Base-by-base conservation (phyloP, 2,329 filamentous ascomycete genomes). In the Immersiporthe knoxdaviesiana region DNA sequence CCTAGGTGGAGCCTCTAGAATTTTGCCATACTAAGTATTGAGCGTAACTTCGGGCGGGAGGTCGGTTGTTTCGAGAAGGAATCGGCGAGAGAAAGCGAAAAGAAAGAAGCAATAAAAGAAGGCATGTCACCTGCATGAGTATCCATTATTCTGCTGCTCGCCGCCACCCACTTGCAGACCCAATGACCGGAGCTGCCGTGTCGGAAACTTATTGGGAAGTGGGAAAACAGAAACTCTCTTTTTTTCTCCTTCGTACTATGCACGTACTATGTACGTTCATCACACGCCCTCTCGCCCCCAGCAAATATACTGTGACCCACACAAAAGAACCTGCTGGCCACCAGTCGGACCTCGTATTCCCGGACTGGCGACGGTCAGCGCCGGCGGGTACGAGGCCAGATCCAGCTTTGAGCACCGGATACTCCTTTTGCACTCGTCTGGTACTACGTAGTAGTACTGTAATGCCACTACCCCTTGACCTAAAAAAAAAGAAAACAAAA, bases 281-380 rank as follows among this genome's bases (percentile, higher is more conserved):
- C 27, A 56, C 52, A 16, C 52, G 44, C 44, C 41, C 14, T 30
- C 30, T n/a, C 52, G 52, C 52, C 24, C n/a, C 27, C 52, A 56
- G 4, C 24, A 32, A 56, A 30, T 30, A 18, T 56, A 16, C 27
- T 4, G 52, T 30, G 52, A 32, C 52, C 52, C 52, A 56, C 52
- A 30, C 27, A 47, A 47, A 24, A 47, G n/a, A 24, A 56, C 27
- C 52, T 56, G 52, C 27, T 56, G 52, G 24, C 27, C 52, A 56
- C n/a, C 35, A 56, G 27, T 56, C 52, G 24, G 52, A 56, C 52
- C 52, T 56, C 52, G 52, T 56, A 56, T 56, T 56, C 52, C 52
- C 14, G 50, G 50, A 54, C n/a, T 54, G 50, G 24, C 50, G n/a
- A 56, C 14, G 52, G 52, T 30, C 52, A 56, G 52, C 52, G 52